Percentiles rank a stretch among this genome's conserved stretches.
Evolutionary conservation across 495 filamentous ascomycete genomes (phyloP).

Genomic region (Pseudevernia furfuracea): DNA sequence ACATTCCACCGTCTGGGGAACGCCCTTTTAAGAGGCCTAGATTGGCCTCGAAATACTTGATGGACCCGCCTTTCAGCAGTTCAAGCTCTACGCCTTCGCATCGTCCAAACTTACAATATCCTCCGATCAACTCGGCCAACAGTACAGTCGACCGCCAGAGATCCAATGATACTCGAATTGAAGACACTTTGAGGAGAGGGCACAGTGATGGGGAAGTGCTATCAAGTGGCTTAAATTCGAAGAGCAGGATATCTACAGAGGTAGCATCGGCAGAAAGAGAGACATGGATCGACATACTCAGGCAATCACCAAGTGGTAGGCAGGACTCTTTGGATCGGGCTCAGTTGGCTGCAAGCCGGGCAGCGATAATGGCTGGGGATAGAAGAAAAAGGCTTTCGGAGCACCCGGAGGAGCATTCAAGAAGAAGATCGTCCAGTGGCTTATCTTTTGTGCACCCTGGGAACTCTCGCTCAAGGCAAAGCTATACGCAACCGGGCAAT

Average conservation of each 20-base stretch:
- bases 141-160: neutral
- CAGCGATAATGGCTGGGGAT: conserved; percentile 25
- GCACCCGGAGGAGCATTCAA: conserved; percentile 14
- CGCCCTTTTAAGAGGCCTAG: conserved; percentile 25
- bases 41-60: conserved; percentile 17
- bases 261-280: conserved; percentile 16
- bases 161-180: neutral
- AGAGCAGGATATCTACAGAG: conserved; percentile 5
- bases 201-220: conserved; percentile 27
- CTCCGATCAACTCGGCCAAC: conserved; percentile 8
- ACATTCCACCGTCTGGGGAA: conserved; percentile 16
- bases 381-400: conserved; percentile 23
- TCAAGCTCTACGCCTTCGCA: conserved; percentile 9
- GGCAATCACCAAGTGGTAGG: conserved; percentile 12
- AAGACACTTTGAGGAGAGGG: conserved; percentile 21
- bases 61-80: conserved; percentile 18
- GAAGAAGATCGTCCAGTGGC: conserved; percentile 22
- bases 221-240: neutral
- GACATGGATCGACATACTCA: conserved; percentile 22
- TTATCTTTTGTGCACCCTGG: conserved; percentile 12
- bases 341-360: conserved; percentile 20
- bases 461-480: conserved; percentile 11
- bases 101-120: neutral
- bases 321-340: conserved; percentile 4
- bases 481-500: neutral